These are phyloP conservation scores for Grosmannia clavigera DNA, from an alignment of 2,329 filamentous ascomycete genomes.

Conservation along the genomic window DNA sequence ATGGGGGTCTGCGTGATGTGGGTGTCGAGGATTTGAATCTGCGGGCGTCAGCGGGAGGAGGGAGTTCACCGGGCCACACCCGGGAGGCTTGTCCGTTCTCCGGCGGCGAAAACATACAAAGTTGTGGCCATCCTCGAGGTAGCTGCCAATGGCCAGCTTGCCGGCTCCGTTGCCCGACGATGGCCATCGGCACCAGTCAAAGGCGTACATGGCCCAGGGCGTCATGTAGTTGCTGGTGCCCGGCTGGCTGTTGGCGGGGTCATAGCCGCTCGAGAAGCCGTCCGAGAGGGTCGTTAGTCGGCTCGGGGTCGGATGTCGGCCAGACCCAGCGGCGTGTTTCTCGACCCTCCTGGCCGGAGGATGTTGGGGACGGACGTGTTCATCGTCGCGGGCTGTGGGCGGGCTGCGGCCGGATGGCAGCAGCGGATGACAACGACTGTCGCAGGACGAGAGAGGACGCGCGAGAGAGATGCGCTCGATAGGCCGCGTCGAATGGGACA, in stretches of 20 bases:
- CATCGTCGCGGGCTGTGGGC: constrained; percentile 5
- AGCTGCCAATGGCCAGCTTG: constrained; percentile 90
- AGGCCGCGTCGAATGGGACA: too few relatives aligned
- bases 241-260: constrained; percentile 50
- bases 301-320: constrained; percentile 83
- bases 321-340: constrained; percentile 76
- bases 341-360: constrained; percentile 51
- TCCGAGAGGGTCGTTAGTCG: constrained; percentile 71
- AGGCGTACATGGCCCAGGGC: constrained; percentile 90
- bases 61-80: too few relatives aligned
- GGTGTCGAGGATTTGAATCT: constrained; percentile 97
- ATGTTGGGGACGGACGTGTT: constrained; percentile 41
- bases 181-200: constrained; percentile 99
- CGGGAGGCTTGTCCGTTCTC: too few relatives aligned
- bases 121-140: constrained; percentile 95
- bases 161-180: constrained; percentile 69
- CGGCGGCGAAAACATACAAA: constrained; percentile 49
- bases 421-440: neutral
- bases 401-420: neutral
- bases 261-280: constrained; percentile 53
- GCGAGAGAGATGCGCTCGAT: too few relatives aligned
- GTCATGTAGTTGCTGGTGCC: constrained; percentile 87
- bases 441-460: neutral
- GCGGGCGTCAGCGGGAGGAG: constrained; percentile 8
- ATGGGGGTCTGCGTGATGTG: constrained; percentile 60